Evolutionary conservation across 1,139 yeast species (phyloP).

Genomic region (Debaryomyces singareniensis): DNA sequence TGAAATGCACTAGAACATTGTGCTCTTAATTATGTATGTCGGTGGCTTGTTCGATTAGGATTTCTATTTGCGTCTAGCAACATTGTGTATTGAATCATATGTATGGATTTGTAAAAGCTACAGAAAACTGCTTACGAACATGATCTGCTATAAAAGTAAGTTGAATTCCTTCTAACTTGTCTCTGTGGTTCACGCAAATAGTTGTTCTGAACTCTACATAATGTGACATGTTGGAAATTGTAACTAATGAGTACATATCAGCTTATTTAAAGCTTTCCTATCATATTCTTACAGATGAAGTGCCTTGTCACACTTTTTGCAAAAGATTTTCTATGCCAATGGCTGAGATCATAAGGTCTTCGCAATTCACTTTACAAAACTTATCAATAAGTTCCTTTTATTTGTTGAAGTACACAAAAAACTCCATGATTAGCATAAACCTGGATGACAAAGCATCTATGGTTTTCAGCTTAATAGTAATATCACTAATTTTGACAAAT

Average conservation of each 20-base stretch:
- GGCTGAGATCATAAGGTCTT: constrained; percentile 15
- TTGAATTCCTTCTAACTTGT: too few species aligned
- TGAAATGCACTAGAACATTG: too few species aligned
- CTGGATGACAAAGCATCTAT: constrained; percentile 13
- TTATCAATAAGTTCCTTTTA: constrained; percentile 26
- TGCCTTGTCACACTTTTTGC: constrained; percentile 1
- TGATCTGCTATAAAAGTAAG: too few species aligned
- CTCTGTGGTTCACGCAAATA: too few species aligned
- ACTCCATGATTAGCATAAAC: constrained; percentile 11
- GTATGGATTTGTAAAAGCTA: too few species aligned
- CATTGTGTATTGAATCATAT: too few species aligned
- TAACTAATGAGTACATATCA: background rate
- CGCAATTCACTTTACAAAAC: constrained; percentile 25
- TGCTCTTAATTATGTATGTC: too few species aligned
- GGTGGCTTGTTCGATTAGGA: too few species aligned
- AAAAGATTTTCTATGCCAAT: constrained; percentile 13
- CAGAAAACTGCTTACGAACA: too few species aligned
- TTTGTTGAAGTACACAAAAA: constrained; percentile 19
- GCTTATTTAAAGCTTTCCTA: constrained; percentile 2
- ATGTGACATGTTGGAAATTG: constrained; percentile 3
- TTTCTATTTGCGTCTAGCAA: too few species aligned
- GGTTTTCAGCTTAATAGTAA: constrained; percentile 21
- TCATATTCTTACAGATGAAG: constrained; percentile 1
- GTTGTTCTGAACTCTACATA: too few species aligned
- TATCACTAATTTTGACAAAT: constrained; percentile 39